A percentile compares a stretch with the other conserved stretches of the same genome.
phyloP scores from a whole-genome alignment of 2,329 filamentous ascomycete genomes.

The Fusarium udum region DNA sequence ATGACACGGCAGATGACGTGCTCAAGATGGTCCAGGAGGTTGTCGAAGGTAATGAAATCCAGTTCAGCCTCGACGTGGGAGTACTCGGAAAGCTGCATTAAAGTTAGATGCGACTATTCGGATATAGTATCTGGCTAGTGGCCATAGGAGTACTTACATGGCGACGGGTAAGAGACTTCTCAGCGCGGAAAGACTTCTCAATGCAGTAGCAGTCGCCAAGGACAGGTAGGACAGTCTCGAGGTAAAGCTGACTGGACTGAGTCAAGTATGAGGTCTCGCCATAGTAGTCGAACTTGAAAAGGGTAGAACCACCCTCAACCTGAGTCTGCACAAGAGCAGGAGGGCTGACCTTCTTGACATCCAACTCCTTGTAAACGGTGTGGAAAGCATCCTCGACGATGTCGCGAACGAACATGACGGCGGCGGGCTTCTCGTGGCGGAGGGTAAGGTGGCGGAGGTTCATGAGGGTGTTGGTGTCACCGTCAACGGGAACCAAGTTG shows the following conservation, averaged over 20 bases:
- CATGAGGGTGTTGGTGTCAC: constrained; percentile 63
- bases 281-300: constrained; percentile 92
- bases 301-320: constrained; percentile 89
- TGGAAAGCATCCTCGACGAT: constrained; percentile 84
- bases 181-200: constrained; percentile 97
- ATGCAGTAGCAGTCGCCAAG: constrained; percentile 98
- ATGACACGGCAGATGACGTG: constrained; percentile 87
- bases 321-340: constrained; percentile 95
- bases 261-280: constrained; percentile 91
- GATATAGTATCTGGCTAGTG: background rate
- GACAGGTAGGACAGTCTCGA: constrained; percentile 91
- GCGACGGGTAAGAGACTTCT: constrained; percentile 93
- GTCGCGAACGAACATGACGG: constrained; percentile 87
- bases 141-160: constrained; percentile 58
- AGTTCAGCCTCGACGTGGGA: constrained; percentile 96
- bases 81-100: constrained; percentile 78
- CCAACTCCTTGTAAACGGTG: constrained; percentile 78
- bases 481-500: constrained; percentile 65
- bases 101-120: background rate
- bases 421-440: constrained; percentile 83
- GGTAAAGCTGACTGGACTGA: constrained; percentile 96
- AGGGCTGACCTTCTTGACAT: constrained; percentile 84
- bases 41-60: constrained; percentile 93
- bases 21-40: constrained; percentile 88
- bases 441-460: constrained; percentile 87